Base-by-base conservation (phyloP, 2,329 filamentous ascomycete genomes). In the Neofusicoccum kwambonambiense region DNA sequence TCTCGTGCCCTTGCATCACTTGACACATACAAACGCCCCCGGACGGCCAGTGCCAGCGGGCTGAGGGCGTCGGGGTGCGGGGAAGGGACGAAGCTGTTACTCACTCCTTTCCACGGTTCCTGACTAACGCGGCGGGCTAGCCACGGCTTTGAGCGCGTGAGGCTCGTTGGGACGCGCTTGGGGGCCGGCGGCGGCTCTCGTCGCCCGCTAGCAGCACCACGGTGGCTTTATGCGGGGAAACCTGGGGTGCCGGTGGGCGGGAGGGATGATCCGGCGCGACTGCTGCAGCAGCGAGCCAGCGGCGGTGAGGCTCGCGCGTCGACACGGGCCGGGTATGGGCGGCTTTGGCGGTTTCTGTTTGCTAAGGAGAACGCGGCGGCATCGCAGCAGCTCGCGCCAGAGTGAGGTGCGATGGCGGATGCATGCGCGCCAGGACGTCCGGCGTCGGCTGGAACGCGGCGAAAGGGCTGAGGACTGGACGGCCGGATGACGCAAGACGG, bases 301-400 rank as follows among this genome's bases (percentile, higher is more conserved):
- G 34, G 56, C 56, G 56, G 56, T 60, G 56, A 60, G 56, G 56
- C 56, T 60, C 56, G 56, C 22, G 56, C 56, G 56, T 15, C 52
- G 37, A 11, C n/a, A n/a, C 12, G 17, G 37, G n/a, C 37, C 27
- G 56, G 56, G 42, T 60, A 47, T n/a, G 41, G 56, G 42, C 56
- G 56, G 56, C 56, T 60, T 60, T 60, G 56, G 39, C 27, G n/a
- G 17, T 37, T n/a, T 45, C 54, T 34, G 54, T 45, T 45, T 17
- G 54, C 22, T 45, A 58, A 58, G 42, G 41, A 27, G 17, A 35
- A 35, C 3, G 11, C 19, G 13, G 11, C 56, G 56, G 54, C 54
- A 58, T 58, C 56, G 56, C 56, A 47, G 56, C 56, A 47, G 56
- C 56, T 60, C 42, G 56, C 56, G 56, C 56, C 56, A 60, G 56